A percentile compares a stretch with the other conserved stretches of the same genome.
Evolutionary conservation across 2,329 filamentous ascomycete species (phyloP).

Genomic region (Westerdykella sp.): DNA sequence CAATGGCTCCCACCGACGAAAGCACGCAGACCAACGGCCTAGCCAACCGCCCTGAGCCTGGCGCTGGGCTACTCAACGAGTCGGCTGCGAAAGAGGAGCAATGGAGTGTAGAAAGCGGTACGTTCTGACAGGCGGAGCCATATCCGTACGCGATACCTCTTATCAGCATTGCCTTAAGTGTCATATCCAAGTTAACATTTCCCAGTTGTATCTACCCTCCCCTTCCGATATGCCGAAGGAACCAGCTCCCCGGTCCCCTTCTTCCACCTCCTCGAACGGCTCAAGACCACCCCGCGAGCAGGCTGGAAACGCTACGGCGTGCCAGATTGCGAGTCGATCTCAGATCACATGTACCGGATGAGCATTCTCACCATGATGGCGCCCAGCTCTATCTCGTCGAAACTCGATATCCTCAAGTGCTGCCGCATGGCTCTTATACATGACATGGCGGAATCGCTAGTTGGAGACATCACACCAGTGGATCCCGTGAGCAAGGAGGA

Average conservation of each 20-base stretch:
- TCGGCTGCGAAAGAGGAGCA: conserved; percentile 13
- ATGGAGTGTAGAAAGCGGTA: conserved; percentile 45
- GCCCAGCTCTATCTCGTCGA: conserved; percentile 63
- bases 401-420: conserved; percentile 73
- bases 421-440: conserved; percentile 94
- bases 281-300: conserved; percentile 95
- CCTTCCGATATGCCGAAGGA: conserved; percentile 51
- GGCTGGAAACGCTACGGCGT: conserved; percentile 91
- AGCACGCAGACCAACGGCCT: conserved; percentile 38
- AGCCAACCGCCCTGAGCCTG: conserved; percentile 20
- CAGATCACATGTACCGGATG: conserved; percentile 99
- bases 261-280: conserved; percentile 86
- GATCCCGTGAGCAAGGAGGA: conserved; percentile 80
- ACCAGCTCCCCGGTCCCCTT: conserved; percentile 75
- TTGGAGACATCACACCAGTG: conserved; percentile 93
- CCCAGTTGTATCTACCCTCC: conserved; percentile 59
- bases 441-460: conserved; percentile 93
- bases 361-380: conserved; percentile 91
- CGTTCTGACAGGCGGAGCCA: conserved; percentile 27
- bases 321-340: conserved; percentile 72
- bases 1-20: conserved; percentile 26
- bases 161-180: neutral
- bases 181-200: conserved; percentile 1
- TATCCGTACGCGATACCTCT: conserved; percentile 28
- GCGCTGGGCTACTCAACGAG: conserved; percentile 31